Evolutionary conservation across 177 flowering plant species (phyloP), one percentile per base, ranked within the genome.

Genomic region (Vitis hybrid): DNA sequence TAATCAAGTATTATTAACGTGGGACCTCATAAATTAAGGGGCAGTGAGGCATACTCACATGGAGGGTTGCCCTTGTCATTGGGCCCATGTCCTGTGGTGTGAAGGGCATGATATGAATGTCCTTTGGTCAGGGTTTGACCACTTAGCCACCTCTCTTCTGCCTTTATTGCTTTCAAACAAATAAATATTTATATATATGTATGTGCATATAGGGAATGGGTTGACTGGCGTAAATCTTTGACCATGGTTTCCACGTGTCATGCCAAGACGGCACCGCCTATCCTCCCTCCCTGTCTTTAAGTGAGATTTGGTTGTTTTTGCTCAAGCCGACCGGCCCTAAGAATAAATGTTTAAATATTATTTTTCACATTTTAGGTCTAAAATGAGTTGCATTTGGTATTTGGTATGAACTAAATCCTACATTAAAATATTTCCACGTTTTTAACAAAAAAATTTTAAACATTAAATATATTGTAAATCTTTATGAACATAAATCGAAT

Each of bases 221-320:
- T n/a, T 50, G 14, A 16, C 34, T 16, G 18, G 60, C 56, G 2
- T 55, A 57, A 5, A 34, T 67, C 12, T 73, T 61, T 73, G 75
- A 73, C 75, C 74, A 59, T 20, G 19, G 51, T 51, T 3, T 73
- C 69, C 74, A 71, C 65, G 13, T 65, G 74, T 50, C 63, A 50
- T 10, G 15, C 26, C 16, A 34, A 19, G 57, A n/a, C 59, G 63
- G 11, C 18, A 10, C 18, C 7, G 7, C 20, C 56, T 11, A 53
- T 53, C 19, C 53, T 52, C 34, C 71, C 18, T 59, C 29, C n/a
- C 1, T 9, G 52, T 15, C 26, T 26, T 18, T 1, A 2, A 48
- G 22, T 52, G 18, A 3, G 22, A 20, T 20, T 20, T 20, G 15
- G 56, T 13, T 14, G n/a, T 14, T n/a, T 53, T 20, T 20, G 22